Percentiles rank a stretch among this genome's conserved stretches.
phyloP scores from a whole-genome alignment of 129 eudicot species.

The Glebionis coronaria region DNA sequence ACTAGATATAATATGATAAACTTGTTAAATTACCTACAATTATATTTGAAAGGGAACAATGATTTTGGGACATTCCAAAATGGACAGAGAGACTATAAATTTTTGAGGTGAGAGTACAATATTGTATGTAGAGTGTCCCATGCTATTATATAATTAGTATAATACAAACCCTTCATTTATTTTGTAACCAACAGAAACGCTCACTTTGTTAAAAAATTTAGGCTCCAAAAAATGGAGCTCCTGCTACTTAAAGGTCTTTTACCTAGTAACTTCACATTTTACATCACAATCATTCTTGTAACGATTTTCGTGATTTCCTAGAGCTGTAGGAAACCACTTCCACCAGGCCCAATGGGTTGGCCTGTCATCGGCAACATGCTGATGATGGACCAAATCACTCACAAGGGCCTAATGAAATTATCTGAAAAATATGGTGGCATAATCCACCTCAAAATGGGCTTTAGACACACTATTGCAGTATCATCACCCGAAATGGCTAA shows the following conservation, averaged over 20 bases:
- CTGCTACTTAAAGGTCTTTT: neutral
- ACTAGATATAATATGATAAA: no score
- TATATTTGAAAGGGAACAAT: no score
- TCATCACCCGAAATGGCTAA: neutral
- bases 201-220: neutral
- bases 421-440: neutral
- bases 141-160: neutral
- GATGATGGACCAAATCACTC: conserved; percentile 6
- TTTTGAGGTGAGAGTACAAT: no score
- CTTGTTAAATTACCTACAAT: no score
- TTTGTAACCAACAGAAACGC: neutral
- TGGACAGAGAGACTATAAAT: no score
- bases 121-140: neutral
- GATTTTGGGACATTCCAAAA: no score
- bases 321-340: neutral
- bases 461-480: neutral
- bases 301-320: neutral
- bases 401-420: neutral
- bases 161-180: neutral
- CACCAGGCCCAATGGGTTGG: neutral
- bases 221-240: neutral
- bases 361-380: neutral
- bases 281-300: neutral
- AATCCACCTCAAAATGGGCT: neutral
- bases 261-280: neutral